Evolutionary conservation across 148 eudicot species (phyloP).

Genomic region (Silene uniflora): DNA sequence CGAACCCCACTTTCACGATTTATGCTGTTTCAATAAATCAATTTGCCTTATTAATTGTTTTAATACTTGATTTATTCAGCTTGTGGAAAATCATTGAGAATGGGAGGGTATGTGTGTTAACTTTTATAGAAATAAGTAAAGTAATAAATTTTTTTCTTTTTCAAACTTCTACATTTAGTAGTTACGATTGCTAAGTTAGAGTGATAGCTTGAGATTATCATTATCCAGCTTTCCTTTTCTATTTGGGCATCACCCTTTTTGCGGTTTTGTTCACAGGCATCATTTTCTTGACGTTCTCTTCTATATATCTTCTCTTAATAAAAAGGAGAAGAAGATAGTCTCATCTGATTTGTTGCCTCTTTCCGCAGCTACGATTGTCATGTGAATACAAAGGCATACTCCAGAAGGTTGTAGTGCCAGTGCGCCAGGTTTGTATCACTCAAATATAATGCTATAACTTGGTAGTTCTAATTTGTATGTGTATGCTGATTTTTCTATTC

Average conservation of each 20-base stretch:
- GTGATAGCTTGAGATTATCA: background rate
- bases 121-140: background rate
- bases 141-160: background rate
- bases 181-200: background rate
- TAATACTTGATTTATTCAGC: too few species aligned
- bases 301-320: background rate
- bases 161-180: background rate
- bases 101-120: background rate
- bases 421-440: conserved; percentile 61
- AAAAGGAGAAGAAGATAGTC: background rate
- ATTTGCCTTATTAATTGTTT: too few species aligned
- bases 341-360: conserved; percentile 10
- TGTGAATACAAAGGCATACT: conserved; percentile 79
- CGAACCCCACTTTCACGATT: background rate
- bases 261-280: background rate
- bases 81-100: too few species aligned
- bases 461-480: too few species aligned
- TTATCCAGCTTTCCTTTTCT: background rate
- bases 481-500: too few species aligned
- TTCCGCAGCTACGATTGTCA: conserved; percentile 64
- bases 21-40: background rate
- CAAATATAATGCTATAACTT: background rate
- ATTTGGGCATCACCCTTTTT: background rate
- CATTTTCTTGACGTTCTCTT: background rate
- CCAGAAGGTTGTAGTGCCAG: conserved; percentile 68